phyloP scores from a whole-genome alignment of 2,329 filamentous ascomycete genomes.

The Periconia macrospinosa region DNA sequence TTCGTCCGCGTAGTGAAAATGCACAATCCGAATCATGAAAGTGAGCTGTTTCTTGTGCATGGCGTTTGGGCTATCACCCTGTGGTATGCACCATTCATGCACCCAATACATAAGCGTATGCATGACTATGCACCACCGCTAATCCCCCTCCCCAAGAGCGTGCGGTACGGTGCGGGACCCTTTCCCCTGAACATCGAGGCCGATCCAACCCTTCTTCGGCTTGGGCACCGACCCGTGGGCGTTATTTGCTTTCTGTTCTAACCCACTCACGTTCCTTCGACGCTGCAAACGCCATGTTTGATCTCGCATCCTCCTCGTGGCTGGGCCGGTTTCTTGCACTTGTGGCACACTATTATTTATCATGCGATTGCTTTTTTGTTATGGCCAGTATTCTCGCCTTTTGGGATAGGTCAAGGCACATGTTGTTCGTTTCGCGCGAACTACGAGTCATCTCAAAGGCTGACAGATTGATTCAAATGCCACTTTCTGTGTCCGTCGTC shows the following conservation, averaged over 20 bases:
- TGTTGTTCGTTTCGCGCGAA: too few relatives aligned
- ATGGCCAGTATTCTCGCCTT: too few relatives aligned
- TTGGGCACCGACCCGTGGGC: neutral
- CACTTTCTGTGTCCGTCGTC: too few relatives aligned
- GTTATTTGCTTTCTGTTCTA: neutral
- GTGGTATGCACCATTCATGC: neutral
- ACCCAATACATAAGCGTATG: neutral
- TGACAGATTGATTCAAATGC: too few relatives aligned
- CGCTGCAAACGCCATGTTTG: neutral
- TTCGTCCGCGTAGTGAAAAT: neutral
- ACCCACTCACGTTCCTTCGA: neutral
- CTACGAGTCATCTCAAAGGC: too few relatives aligned
- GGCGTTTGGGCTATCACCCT: slow-evolving; percentile 22
- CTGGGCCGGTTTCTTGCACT: too few relatives aligned
- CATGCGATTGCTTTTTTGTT: too few relatives aligned
- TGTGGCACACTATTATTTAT: too few relatives aligned
- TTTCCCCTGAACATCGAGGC: neutral
- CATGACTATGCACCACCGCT: neutral
- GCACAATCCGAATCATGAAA: slow-evolving; percentile 1
- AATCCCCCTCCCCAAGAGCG: neutral
- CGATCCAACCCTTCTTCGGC: neutral
- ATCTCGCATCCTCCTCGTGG: neutral
- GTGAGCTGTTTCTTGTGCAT: slow-evolving; percentile 25
- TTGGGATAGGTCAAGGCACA: too few relatives aligned
- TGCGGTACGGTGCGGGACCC: neutral